These are phyloP conservation scores for Ogataea pignaliae DNA, from an alignment of 805 yeast species.

Conservation along the genomic window DNA sequence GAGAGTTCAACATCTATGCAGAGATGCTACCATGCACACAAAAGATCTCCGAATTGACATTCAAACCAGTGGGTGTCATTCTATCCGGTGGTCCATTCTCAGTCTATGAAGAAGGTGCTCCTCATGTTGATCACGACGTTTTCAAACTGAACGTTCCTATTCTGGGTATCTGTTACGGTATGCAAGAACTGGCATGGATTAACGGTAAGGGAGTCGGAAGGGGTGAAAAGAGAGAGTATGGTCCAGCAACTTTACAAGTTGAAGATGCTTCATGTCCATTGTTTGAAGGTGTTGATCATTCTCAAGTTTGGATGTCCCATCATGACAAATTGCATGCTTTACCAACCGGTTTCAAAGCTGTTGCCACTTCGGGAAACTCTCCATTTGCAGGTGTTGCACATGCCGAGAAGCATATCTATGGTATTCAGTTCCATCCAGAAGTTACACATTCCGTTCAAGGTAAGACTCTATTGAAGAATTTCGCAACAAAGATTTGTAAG, in stretches of 20 bases:
- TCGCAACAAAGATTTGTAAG: conserved; percentile 86
- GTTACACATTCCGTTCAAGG: conserved; percentile 95
- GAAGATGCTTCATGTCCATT: conserved; percentile 62
- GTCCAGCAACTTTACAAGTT: conserved; percentile 91
- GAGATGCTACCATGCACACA: conserved; percentile 99
- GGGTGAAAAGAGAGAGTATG: conserved; percentile 97
- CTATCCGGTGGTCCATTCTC: conserved; percentile 98
- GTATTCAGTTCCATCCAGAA: conserved; percentile 99
- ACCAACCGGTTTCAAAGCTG: conserved; percentile 83
- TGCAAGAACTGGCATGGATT: conserved; percentile 99
- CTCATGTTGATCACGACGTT: conserved; percentile 94
- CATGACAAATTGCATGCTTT: conserved; percentile 91
- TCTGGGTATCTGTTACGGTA: conserved; percentile 97
- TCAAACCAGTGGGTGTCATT: conserved; percentile 96
- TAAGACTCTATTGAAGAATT: conserved; percentile 79
- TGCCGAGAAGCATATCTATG: conserved; percentile 69
- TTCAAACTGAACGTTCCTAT: conserved; percentile 91
- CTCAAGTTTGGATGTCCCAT: conserved; percentile 99
- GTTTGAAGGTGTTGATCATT: conserved; percentile 86
- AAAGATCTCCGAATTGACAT: conserved; percentile 82
- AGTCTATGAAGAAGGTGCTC: conserved; percentile 91
- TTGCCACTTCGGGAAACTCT: conserved; percentile 90
- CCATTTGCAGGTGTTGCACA: conserved; percentile 93
- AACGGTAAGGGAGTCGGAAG: conserved; percentile 91
- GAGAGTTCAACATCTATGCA: conserved; percentile 97